Conservation (phyloP, 129 eudicot species). For the Gnaphalium uliginosum region DNA sequence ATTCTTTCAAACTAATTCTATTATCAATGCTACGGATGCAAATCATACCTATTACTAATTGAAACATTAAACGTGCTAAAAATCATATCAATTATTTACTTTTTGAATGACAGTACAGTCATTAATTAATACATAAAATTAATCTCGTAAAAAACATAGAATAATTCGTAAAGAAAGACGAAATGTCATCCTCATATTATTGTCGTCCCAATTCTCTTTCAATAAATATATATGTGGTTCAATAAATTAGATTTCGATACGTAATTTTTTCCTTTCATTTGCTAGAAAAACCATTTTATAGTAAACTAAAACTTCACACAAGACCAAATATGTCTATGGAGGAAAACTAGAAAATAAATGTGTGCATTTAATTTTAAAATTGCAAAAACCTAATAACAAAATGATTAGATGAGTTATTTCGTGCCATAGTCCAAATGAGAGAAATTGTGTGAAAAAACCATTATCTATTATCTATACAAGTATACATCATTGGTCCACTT, state of each 20-base stretch:
- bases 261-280: not conserved
- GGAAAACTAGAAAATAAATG: no score
- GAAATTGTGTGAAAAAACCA: not conserved
- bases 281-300: not conserved
- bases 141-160: not conserved
- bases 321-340: not conserved
- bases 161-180: not conserved
- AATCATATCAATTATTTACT: no score
- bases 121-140: not conserved
- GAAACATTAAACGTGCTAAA: no score
- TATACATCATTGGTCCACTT: not conserved
- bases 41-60: no score
- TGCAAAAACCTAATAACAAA: no score
- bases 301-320: not conserved
- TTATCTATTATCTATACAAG: not conserved
- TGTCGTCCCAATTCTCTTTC: not conserved
- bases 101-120: not conserved
- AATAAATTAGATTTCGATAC: not conserved
- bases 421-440: no score
- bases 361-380: no score
- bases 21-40: no score
- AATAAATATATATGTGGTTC: not conserved
- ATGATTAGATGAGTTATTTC: no score
- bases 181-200: not conserved
- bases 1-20: no score